Evolutionary conservation across 1,139 yeast genomes (phyloP).

Genomic region (Hanseniaspora sp.): DNA sequence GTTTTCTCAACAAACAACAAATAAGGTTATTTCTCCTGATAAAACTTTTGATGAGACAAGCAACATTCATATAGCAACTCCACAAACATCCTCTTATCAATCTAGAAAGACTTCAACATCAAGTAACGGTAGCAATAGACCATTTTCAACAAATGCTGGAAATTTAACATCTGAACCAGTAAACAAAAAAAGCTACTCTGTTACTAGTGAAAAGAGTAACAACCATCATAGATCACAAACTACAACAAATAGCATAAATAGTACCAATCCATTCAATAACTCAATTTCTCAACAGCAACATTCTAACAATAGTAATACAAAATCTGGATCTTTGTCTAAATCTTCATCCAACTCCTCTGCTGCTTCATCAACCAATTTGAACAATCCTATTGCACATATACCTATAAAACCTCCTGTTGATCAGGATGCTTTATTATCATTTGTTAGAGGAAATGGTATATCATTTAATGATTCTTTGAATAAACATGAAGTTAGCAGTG

Average conservation of each 20-base stretch:
- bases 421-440: conserved; percentile 19
- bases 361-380: not conserved
- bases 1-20: not conserved
- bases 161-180: not conserved
- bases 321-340: not conserved
- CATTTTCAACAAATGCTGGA: not conserved
- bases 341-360: not conserved
- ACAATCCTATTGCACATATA: not conserved
- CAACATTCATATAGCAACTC: not conserved
- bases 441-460: conserved; percentile 16
- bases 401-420: not conserved
- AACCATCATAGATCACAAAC: not conserved
- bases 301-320: not conserved
- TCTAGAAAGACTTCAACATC: not conserved
- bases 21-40: not conserved
- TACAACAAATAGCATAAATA: not conserved
- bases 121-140: not conserved
- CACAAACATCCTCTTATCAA: not conserved
- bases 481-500: conserved; percentile 16
- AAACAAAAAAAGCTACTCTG: not conserved
- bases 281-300: not conserved
- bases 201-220: not conserved
- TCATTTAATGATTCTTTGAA: not conserved
- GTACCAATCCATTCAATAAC: not conserved
- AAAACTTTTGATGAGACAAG: not conserved